Conservation (phyloP, 371 early-diverging fungal genomes). For the Mortierella sp. region DNA sequence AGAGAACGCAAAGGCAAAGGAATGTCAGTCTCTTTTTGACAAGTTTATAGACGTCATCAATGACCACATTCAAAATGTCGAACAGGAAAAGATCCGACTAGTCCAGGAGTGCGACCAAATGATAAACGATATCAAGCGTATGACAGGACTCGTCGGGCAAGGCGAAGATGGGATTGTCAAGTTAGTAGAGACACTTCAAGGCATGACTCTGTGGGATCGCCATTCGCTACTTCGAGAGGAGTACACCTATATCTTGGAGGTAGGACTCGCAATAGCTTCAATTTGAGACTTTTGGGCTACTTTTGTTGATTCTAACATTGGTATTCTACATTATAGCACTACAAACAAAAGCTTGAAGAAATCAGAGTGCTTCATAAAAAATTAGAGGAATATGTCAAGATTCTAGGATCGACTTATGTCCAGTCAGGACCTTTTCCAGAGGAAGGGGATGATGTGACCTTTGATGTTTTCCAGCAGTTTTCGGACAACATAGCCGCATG, state of each 20-base stretch:
- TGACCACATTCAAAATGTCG: slow-evolving; percentile 50
- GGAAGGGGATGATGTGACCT: slow-evolving; percentile 39
- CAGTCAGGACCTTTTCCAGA: slow-evolving; percentile 48
- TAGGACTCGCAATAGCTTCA: not conserved
- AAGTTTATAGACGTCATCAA: slow-evolving; percentile 28
- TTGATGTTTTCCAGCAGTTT: slow-evolving; percentile 39
- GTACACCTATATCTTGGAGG: slow-evolving; percentile 35
- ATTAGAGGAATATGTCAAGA: slow-evolving; percentile 15
- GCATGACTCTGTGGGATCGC: slow-evolving; percentile 40
- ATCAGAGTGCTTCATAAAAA: slow-evolving; percentile 29
- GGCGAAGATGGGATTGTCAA: slow-evolving; percentile 26
- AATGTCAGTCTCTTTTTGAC: slow-evolving; percentile 44
- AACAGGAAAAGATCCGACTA: slow-evolving; percentile 71
- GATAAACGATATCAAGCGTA: slow-evolving; percentile 64
- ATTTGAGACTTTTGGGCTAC: not conserved
- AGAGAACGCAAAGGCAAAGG: slow-evolving; percentile 21
- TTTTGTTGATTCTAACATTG: not conserved
- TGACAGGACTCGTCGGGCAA: slow-evolving; percentile 40
- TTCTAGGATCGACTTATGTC: slow-evolving; percentile 45
- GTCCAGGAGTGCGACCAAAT: slow-evolving; percentile 73
- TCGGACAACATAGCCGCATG: slow-evolving; percentile 50
- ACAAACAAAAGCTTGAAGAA: slow-evolving; percentile 38
- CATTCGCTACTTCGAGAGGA: slow-evolving; percentile 38
- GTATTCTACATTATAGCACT: slow-evolving; percentile 27
- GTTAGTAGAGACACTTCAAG: slow-evolving; percentile 31